phyloP scores from a whole-genome alignment of 2,329 filamentous ascomycete species.

The Graphilbum fragrans region DNA sequence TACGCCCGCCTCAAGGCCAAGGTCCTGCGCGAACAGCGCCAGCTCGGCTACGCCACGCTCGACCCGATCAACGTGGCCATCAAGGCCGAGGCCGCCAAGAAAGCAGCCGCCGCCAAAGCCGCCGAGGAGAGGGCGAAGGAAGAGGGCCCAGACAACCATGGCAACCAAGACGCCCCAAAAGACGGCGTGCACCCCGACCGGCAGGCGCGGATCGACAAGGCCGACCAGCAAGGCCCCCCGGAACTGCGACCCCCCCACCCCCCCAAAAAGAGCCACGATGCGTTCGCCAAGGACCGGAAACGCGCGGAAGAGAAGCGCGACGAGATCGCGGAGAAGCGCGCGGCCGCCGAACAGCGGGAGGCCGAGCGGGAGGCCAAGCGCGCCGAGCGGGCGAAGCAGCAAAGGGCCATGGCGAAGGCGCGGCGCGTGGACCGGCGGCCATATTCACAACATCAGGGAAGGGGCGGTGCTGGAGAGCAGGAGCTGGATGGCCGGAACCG shows the following conservation, averaged over 20 bases:
- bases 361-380: constrained; percentile 54
- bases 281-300: constrained; percentile 25
- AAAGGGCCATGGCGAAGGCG: constrained; percentile 59
- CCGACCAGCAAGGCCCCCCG: constrained; percentile 50
- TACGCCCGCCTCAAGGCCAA: constrained; percentile 76
- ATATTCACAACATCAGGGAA: constrained; percentile 26
- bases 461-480: not conserved
- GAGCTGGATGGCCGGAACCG: constrained; percentile 21
- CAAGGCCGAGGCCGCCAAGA: not conserved
- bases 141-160: not conserved
- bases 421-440: constrained; percentile 41
- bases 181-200: constrained; percentile 26
- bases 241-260: constrained; percentile 39
- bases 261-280: constrained; percentile 21
- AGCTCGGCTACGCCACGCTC: not conserved
- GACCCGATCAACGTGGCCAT: not conserved
- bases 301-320: constrained; percentile 41
- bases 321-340: constrained; percentile 35
- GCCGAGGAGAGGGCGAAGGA: not conserved
- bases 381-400: constrained; percentile 6
- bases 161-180: not conserved
- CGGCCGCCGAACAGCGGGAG: constrained; percentile 52
- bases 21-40: constrained; percentile 7
- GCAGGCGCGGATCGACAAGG: constrained; percentile 18
- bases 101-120: constrained; percentile 20